phyloP scores from a whole-genome alignment of 2,329 filamentous ascomycete genomes.

The Akanthomyces lecanii region DNA sequence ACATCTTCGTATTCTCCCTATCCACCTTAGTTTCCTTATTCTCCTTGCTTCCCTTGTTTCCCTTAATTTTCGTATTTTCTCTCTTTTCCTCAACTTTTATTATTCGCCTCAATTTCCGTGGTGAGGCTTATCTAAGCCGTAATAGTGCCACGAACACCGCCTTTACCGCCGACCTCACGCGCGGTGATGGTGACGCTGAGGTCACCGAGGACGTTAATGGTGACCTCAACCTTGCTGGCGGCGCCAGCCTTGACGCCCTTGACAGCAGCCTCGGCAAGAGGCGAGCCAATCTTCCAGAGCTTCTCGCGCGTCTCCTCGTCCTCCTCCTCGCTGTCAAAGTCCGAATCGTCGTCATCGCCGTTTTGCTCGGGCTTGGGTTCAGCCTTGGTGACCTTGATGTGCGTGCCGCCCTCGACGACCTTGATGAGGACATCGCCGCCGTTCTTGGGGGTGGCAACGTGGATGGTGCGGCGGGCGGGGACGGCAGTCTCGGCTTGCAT shows the following conservation, averaged over 20 bases:
- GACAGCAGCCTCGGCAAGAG: constrained; percentile 81
- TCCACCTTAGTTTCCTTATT: no score
- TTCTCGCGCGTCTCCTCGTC: constrained; percentile 82
- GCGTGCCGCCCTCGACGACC: constrained; percentile 79
- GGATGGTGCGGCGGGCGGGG: constrained; percentile 78
- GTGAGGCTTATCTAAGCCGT: constrained; percentile 18
- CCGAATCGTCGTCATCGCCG: constrained; percentile 57
- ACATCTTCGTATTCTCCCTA: no score
- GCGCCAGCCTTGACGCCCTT: constrained; percentile 76
- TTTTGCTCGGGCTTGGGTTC: constrained; percentile 72
- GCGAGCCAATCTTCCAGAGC: constrained; percentile 81
- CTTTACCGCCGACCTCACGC: constrained; percentile 82
- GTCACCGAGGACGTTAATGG: constrained; percentile 80
- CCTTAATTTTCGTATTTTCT: no score
- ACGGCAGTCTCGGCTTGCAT: constrained; percentile 83
- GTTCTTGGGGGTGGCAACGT: constrained; percentile 69
- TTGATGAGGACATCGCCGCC: constrained; percentile 87
- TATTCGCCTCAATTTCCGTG: no score
- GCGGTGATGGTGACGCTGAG: constrained; percentile 74
- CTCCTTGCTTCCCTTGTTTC: no score
- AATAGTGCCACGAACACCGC: constrained; percentile 66
- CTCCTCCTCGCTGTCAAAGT: constrained; percentile 62
- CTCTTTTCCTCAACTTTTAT: no score
- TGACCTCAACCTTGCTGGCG: constrained; percentile 78
- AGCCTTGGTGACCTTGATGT: constrained; percentile 90